phyloP scores from a whole-genome alignment of 331 rosid species.

The Quercus lobata region DNA sequence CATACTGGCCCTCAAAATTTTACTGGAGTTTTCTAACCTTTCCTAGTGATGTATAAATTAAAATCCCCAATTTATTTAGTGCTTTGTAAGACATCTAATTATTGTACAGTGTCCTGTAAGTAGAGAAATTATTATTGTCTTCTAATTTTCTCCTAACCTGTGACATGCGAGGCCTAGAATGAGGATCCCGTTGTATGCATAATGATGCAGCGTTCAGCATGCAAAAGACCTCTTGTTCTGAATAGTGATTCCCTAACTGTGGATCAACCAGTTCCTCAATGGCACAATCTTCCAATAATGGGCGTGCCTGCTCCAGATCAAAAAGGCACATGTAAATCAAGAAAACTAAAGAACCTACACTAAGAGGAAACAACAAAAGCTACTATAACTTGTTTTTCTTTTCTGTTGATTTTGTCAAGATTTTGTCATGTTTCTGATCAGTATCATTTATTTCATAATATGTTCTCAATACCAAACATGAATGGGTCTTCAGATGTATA shows the following conservation, averaged over 20 bases:
- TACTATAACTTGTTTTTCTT: neutral
- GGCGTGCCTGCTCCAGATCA: slow-evolving; percentile 60
- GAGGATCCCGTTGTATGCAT: slow-evolving; percentile 89
- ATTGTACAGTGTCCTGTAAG: too few relatives aligned
- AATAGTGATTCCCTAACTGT: slow-evolving; percentile 52
- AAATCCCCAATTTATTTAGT: too few relatives aligned
- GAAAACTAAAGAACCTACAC: neutral
- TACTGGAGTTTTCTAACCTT: too few relatives aligned
- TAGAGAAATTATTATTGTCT: neutral
- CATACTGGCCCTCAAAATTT: neutral
- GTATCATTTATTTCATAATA: neutral
- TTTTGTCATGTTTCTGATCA: neutral
- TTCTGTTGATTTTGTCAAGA: neutral
- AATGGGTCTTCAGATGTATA: too few relatives aligned
- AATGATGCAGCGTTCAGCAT: slow-evolving; percentile 81
- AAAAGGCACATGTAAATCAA: slow-evolving; percentile 16
- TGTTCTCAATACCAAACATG: neutral
- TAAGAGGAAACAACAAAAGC: neutral
- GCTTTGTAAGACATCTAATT: too few relatives aligned
- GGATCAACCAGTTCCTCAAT: slow-evolving; percentile 79
- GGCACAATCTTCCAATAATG: slow-evolving; percentile 66
- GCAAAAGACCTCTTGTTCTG: slow-evolving; percentile 70
- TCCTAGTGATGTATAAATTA: too few relatives aligned
- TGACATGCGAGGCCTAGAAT: slow-evolving; percentile 94
- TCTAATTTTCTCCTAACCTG: slow-evolving; percentile 50